Conservation (phyloP, 768 basidiomycete species). For the Favolaschia claudopus region DNA sequence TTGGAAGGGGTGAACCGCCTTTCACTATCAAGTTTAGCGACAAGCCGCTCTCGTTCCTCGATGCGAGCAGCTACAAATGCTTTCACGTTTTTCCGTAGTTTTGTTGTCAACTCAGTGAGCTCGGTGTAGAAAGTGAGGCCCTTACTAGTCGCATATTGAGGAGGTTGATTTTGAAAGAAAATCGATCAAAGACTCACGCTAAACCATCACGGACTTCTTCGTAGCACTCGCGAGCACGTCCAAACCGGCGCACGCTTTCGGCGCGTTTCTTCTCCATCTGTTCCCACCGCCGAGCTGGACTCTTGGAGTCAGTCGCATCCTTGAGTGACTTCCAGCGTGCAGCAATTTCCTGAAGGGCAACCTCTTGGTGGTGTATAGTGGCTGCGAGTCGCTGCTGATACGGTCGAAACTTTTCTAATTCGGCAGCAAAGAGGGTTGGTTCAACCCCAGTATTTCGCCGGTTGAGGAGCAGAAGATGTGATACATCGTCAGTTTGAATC, state of each 20-base stretch:
- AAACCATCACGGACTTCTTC: conserved; percentile 88
- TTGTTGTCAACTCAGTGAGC: conserved; percentile 66
- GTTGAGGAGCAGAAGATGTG: conserved; percentile 90
- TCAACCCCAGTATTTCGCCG: conserved; percentile 85
- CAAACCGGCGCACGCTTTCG: conserved; percentile 76
- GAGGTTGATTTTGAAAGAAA: conserved; percentile 3
- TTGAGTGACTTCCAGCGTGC: conserved; percentile 77
- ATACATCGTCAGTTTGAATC: conserved; percentile 97
- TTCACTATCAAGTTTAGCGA: conserved; percentile 75
- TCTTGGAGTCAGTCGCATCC: conserved; percentile 76
- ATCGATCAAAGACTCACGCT: conserved; percentile 58
- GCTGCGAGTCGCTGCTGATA: conserved; percentile 84
- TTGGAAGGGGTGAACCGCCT: conserved; percentile 60
- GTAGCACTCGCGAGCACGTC: conserved; percentile 81
- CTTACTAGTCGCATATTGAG: conserved; percentile 58
- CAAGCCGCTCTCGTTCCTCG: conserved; percentile 73
- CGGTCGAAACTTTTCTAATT: conserved; percentile 95
- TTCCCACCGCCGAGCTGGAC: conserved; percentile 82
- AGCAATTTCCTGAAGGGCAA: conserved; percentile 76
- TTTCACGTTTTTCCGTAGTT: conserved; percentile 64
- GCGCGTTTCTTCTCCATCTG: conserved; percentile 82
- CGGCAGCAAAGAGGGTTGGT: conserved; percentile 87
- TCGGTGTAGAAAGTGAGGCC: conserved; percentile 91
- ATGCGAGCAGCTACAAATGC: conserved; percentile 70
- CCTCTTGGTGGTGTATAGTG: conserved; percentile 80